phyloP scores from a whole-genome alignment of 371 early-diverging fungal genomes.

The Vairimorpha apis region DNA sequence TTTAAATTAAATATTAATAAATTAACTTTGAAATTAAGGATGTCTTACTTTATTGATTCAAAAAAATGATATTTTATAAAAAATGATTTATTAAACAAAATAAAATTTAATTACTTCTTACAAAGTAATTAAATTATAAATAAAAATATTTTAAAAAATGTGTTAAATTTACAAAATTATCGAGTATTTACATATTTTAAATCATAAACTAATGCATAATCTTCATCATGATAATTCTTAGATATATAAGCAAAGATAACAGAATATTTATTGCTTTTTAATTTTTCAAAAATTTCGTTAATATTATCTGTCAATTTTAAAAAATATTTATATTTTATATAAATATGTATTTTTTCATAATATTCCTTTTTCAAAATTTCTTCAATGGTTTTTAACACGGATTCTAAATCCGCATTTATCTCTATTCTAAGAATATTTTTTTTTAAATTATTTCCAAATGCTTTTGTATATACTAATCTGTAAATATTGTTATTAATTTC shows the following conservation, averaged over 20 bases:
- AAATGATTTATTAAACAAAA: too few relatives aligned
- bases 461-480: conserved; percentile 28
- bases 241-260: conserved; percentile 24
- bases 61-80: too few relatives aligned
- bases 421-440: conserved; percentile 26
- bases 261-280: conserved; percentile 15
- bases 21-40: too few relatives aligned
- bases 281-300: not conserved
- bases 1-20: too few relatives aligned
- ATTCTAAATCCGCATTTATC: conserved; percentile 10
- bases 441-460: not conserved
- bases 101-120: too few relatives aligned
- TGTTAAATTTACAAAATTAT: too few relatives aligned
- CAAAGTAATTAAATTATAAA: too few relatives aligned
- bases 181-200: too few relatives aligned
- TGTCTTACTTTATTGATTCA: too few relatives aligned
- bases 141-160: too few relatives aligned
- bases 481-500: conserved; percentile 8
- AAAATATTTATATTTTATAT: conserved; percentile 33
- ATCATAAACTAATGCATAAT: conserved; percentile 33
- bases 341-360: conserved; percentile 13
- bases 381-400: conserved; percentile 2
- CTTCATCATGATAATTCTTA: conserved; percentile 12
- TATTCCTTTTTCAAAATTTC: conserved; percentile 18
- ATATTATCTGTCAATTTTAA: conserved; percentile 8